Base-by-base conservation (phyloP, 768 basidiomycete species). In the Lactarius hengduanensis region DNA sequence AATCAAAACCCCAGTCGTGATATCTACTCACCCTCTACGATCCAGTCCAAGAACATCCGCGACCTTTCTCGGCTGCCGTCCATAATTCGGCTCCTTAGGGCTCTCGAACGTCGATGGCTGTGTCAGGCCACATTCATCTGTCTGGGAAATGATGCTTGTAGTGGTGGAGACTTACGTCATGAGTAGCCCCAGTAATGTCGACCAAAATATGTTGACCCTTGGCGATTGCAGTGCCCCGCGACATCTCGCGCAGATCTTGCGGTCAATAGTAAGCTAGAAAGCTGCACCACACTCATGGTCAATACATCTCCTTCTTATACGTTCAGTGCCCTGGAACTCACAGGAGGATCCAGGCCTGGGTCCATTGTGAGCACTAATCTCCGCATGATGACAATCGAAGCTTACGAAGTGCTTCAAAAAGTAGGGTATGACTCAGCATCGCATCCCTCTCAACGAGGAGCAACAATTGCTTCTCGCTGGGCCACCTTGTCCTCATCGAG, bases 401-500 rank as follows among this genome's bases (percentile, higher is more conserved):
- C 70, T 55, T 45, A 71, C 70, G 63, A 57, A 71, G 57, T 20
- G 70, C 70, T 43, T 71, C 70, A 26, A 66, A 71, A n/a, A 71
- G 43, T 59, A 59, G n/a, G 61, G 55, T 59, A 71, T 60, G 11
- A 69, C 43, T 36, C 9, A 6, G 60, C 32, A 30, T 70, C 5
- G 32, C 36, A 5, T 40, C 18, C 0, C 0, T 9, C 28, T 63
- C 53, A 16, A 56, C 63, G 11, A 66, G 41, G 18, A 26, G 28
- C 18, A 58, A n/a, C 36, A 18, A 71, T 66, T 53, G 50, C 1
- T 28, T 40, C 41, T 20, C 63, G 59, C 28, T 59, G 16, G 4
- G 53, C 34, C n/a, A 22, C 41, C 34, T 34, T 55, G 32, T 54
- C 26, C 30, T 7, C 26, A 11, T 79, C 76, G 16, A 89, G 76